Evolutionary conservation across 345 rosid species (phyloP).

Genomic region (Turritis glabra): DNA sequence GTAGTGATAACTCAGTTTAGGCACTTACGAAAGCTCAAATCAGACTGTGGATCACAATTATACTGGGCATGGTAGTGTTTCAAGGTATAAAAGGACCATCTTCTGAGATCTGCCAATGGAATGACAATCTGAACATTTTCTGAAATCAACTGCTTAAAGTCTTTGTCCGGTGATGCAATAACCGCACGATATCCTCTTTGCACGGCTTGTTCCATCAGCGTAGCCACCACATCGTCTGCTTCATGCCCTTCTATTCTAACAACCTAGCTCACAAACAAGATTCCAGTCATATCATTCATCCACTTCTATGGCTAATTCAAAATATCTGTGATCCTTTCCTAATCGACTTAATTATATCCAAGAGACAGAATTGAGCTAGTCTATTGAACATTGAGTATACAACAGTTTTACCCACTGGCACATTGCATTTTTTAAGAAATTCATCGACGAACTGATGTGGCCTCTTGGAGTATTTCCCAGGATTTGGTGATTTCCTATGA

Average conservation of each 20-base stretch:
- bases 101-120: conserved; percentile 66
- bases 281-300: conserved; percentile 13
- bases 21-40: conserved; percentile 83
- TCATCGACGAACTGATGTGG: conserved; percentile 51
- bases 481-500: conserved; percentile 54
- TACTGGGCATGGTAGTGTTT: conserved; percentile 81
- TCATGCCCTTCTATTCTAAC: conserved; percentile 74
- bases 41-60: conserved; percentile 74
- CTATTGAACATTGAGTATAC: not conserved
- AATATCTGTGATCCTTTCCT: not conserved
- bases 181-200: conserved; percentile 63
- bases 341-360: not conserved
- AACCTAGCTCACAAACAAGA: conserved; percentile 48
- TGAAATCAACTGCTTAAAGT: conserved; percentile 91
- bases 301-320: not conserved
- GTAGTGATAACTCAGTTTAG: not conserved
- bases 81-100: conserved; percentile 93
- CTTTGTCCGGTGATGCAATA: conserved; percentile 96
- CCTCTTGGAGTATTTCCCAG: conserved; percentile 45
- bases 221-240: conserved; percentile 94
- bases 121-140: conserved; percentile 87
- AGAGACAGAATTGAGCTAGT: not conserved
- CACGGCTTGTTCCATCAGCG: conserved; percentile 68
- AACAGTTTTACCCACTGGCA: conserved; percentile 64
- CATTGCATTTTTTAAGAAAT: conserved; percentile 75